Evolutionary conservation across 139 green algal species (phyloP).

Genomic region (Pseudopediastrum boryanum): DNA sequence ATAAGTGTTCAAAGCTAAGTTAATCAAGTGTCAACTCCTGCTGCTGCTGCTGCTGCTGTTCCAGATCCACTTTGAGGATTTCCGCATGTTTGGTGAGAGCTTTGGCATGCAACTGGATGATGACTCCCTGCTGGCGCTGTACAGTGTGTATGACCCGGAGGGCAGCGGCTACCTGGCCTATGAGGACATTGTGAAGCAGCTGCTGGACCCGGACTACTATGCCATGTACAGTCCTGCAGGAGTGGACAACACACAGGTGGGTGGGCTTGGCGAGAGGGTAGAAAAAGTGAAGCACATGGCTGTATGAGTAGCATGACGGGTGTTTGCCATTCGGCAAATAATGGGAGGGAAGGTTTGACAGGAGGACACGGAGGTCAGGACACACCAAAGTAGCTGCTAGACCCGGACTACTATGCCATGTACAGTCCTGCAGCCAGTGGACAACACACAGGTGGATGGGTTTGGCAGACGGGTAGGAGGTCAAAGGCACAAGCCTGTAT

Average conservation of each 20-base stretch:
- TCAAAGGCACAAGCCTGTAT: no score
- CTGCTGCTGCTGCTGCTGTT: not conserved
- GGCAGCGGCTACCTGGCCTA: slow-evolving; percentile 68
- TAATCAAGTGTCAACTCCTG: no score
- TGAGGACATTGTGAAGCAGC: slow-evolving; percentile 62
- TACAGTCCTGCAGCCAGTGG: slow-evolving; percentile 53
- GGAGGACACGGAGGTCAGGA: no score
- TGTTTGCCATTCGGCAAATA: no score
- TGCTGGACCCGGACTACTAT: slow-evolving; percentile 64
- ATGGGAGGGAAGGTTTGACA: no score
- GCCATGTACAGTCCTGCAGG: slow-evolving; percentile 59
- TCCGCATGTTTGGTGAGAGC: slow-evolving; percentile 79
- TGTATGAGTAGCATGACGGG: no score
- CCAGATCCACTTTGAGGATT: slow-evolving; percentile 78
- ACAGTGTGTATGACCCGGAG: slow-evolving; percentile 55
- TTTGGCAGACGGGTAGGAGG: no score
- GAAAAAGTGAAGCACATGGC: no score
- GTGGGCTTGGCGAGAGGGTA: no score
- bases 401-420: slow-evolving; percentile 66
- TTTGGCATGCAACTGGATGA: slow-evolving; percentile 90
- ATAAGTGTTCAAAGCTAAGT: no score
- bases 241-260: slow-evolving; percentile 55
- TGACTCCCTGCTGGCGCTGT: slow-evolving; percentile 80
- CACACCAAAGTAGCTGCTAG: slow-evolving; percentile 57
- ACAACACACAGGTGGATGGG: slow-evolving; percentile 50